phyloP scores from a whole-genome alignment of 345 rosid species.

The Brassica cretica region DNA sequence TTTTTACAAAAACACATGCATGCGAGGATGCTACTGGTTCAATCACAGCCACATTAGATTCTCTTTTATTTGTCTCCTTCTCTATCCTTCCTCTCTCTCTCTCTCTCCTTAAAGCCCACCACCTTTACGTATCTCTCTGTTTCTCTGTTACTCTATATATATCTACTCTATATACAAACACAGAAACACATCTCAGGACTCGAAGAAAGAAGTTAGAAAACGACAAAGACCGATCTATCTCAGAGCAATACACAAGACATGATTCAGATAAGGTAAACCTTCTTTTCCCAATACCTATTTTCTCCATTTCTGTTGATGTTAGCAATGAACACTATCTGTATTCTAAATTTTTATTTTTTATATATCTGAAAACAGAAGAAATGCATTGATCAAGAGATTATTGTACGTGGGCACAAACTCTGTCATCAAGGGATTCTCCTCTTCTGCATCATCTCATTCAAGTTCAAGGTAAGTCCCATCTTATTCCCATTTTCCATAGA shows the following conservation, averaged over 20 bases:
- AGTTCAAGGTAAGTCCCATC: conserved; percentile 25
- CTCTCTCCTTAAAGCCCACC: conserved; percentile 14
- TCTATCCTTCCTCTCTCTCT: conserved; percentile 12
- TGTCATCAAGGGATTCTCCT: conserved; percentile 22
- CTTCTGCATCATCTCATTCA: conserved; percentile 32
- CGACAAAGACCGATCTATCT: conserved; percentile 25
- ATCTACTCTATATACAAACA: conserved; percentile 8
- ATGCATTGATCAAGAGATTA: conserved; percentile 12
- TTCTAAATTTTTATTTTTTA: conserved; percentile 7
- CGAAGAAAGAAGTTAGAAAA: not conserved
- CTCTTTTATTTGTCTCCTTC: conserved; percentile 7
- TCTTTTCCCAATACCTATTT: not conserved
- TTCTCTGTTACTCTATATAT: conserved; percentile 14
- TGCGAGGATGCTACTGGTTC: conserved; percentile 31
- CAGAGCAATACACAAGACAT: conserved; percentile 19
- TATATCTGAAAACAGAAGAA: conserved; percentile 16
- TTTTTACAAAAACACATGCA: conserved; percentile 23
- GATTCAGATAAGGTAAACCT: conserved; percentile 33
- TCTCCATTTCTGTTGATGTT: conserved; percentile 12
- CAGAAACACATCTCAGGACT: conserved; percentile 18
- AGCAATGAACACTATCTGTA: not conserved
- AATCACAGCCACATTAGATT: conserved; percentile 30
- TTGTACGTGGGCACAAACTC: conserved; percentile 18
- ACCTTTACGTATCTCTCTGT: conserved; percentile 19
- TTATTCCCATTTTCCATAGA: not conserved